Evolutionary conservation across 805 yeast species (phyloP).

Genomic region (Cyberlindnera amylophila): DNA sequence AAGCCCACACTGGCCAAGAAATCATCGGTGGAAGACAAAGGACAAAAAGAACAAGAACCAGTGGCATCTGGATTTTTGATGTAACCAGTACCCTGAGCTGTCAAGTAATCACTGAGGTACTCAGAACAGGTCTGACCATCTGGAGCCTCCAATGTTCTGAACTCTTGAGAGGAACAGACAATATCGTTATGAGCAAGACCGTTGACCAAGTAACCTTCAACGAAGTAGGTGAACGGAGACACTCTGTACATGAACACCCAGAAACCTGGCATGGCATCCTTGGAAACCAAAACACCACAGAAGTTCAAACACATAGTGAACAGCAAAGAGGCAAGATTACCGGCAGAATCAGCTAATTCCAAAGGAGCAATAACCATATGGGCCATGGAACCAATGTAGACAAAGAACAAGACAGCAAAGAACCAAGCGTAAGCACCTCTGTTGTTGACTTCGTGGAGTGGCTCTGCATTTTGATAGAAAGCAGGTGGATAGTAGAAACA

Average conservation of each 20-base stretch:
- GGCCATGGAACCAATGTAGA: constrained; percentile 56
- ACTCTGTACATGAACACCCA: constrained; percentile 77
- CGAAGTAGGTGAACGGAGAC: constrained; percentile 66
- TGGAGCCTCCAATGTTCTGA: constrained; percentile 47
- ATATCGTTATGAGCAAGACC: constrained; percentile 51
- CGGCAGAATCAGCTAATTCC: constrained; percentile 59
- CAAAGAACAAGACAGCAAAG: constrained; percentile 41
- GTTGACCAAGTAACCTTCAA: constrained; percentile 49
- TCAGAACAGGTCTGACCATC: constrained; percentile 54
- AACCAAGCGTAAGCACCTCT: constrained; percentile 36
- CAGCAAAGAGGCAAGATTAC: constrained; percentile 51
- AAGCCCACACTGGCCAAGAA: constrained; percentile 46
- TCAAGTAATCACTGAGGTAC: constrained; percentile 40
- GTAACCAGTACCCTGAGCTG: constrained; percentile 28
- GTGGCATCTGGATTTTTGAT: constrained; percentile 32
- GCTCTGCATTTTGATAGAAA: constrained; percentile 28
- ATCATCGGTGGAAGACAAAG: constrained; percentile 50
- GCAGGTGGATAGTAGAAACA: constrained; percentile 74
- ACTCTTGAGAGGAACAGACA: constrained; percentile 45
- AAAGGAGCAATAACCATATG: constrained; percentile 56
- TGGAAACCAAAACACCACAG: constrained; percentile 72
- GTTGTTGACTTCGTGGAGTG: constrained; percentile 5
- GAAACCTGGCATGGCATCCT: constrained; percentile 61
- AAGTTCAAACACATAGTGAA: constrained; percentile 63
- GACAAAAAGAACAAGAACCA: constrained; percentile 58